Evolutionary conservation across 2,329 filamentous ascomycete genomes (phyloP).

Genomic region (Talaromyces sp.): DNA sequence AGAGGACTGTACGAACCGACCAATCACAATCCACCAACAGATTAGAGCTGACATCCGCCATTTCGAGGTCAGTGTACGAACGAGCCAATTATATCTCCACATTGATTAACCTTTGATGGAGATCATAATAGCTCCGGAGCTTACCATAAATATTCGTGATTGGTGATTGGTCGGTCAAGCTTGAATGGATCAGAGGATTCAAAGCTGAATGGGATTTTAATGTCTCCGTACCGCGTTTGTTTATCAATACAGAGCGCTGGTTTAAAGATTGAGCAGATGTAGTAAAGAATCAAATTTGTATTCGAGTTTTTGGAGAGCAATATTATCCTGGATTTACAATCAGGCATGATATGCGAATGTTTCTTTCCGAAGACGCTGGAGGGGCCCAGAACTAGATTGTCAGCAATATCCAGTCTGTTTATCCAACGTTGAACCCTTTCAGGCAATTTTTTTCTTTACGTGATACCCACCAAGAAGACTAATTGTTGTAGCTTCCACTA

Average conservation of each 20-base stretch:
- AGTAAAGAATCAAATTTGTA: no score
- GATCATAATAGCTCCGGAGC: neutral
- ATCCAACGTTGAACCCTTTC: no score
- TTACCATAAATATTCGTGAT: neutral
- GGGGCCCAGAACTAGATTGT: no score
- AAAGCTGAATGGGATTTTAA: neutral
- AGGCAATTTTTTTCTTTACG: no score
- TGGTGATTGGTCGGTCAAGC: neutral
- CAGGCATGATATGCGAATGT: neutral
- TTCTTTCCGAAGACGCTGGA: neutral
- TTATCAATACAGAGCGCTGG: neutral
- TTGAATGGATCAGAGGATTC: neutral
- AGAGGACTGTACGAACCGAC: neutral
- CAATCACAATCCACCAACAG: neutral
- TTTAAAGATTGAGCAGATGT: no score
- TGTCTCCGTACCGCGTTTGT: neutral
- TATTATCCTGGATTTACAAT: neutral
- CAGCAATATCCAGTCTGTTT: no score
- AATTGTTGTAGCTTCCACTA: no score
- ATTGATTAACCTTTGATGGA: neutral
- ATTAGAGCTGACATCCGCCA: neutral
- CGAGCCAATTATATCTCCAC: neutral
- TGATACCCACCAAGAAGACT: no score
- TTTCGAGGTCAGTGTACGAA: neutral
- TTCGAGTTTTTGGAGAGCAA: neutral